Percentiles rank a stretch among this genome's conserved stretches.
Conservation (phyloP, 345 rosid species). For the Citrus maxima region DNA sequence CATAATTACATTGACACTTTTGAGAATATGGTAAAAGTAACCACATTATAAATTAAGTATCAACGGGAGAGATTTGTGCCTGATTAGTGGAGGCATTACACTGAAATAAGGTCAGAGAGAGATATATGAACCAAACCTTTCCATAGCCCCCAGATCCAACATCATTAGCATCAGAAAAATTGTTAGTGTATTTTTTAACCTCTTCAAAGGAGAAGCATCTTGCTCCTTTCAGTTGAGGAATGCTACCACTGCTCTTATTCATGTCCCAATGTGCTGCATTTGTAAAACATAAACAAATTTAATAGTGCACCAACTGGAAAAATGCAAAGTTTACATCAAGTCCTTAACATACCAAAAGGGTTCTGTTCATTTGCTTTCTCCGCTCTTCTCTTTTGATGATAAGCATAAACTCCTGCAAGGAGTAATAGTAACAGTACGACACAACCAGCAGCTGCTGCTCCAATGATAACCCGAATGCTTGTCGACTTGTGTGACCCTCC, state of each 20-base stretch:
- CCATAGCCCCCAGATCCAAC: slow-evolving; percentile 94
- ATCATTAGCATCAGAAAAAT: slow-evolving; percentile 65
- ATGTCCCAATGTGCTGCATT: slow-evolving; percentile 70
- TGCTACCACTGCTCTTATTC: slow-evolving; percentile 44
- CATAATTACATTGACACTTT: no score
- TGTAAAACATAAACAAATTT: neutral
- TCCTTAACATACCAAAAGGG: slow-evolving; percentile 59
- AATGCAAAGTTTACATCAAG: neutral
- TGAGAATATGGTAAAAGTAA: no score
- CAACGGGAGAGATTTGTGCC: neutral
- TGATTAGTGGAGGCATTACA: neutral
- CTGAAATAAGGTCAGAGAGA: neutral
- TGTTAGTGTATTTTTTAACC: slow-evolving; percentile 58
- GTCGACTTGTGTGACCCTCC: slow-evolving; percentile 34
- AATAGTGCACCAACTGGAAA: slow-evolving; percentile 18
- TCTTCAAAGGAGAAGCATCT: slow-evolving; percentile 74
- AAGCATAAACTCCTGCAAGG: slow-evolving; percentile 66
- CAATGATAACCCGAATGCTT: slow-evolving; percentile 48
- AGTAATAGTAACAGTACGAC: slow-evolving; percentile 49
- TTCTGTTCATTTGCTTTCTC: slow-evolving; percentile 51
- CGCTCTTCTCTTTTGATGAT: slow-evolving; percentile 71
- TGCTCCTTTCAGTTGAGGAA: slow-evolving; percentile 80
- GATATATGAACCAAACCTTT: slow-evolving; percentile 46
- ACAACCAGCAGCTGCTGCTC: slow-evolving; percentile 62
- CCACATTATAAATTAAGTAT: no score